Conservation (phyloP, 148 eudicot species). For the Heliosperma pusillum region DNA sequence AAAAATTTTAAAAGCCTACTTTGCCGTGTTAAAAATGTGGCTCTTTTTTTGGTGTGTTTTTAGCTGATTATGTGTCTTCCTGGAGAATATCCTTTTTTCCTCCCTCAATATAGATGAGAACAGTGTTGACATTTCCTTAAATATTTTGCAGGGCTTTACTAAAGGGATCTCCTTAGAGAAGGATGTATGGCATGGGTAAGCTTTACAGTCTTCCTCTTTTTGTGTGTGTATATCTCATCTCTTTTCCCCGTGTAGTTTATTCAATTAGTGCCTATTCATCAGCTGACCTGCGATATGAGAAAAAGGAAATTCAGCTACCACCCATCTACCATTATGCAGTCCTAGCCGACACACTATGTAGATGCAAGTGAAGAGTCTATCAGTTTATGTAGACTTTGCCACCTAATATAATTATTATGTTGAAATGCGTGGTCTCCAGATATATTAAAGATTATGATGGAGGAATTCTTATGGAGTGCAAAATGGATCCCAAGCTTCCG, state of each 20-base stretch:
- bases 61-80: conserved; percentile 1
- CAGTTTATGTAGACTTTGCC: neutral
- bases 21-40: neutral
- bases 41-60: neutral
- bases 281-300: neutral
- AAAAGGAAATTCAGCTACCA: no score
- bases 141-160: conserved; percentile 74
- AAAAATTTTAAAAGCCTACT: no score
- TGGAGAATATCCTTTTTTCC: neutral
- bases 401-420: neutral
- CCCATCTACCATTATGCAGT: conserved; percentile 4
- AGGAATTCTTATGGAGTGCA: conserved; percentile 97
- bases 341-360: neutral
- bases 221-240: neutral
- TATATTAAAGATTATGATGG: conserved; percentile 98
- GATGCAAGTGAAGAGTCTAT: neutral
- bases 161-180: conserved; percentile 90
- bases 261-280: neutral
- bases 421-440: conserved; percentile 30
- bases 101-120: conserved; percentile 5
- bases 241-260: neutral
- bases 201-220: conserved; percentile 16
- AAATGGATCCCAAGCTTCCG: conserved; percentile 96
- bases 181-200: conserved; percentile 97
- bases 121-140: conserved; percentile 1